A percentile compares a stretch with the other conserved stretches of the same genome.
These are phyloP conservation scores for Hypoxylon sp. DNA, from an alignment of 2,329 filamentous ascomycete genomes.

Conservation along the genomic window DNA sequence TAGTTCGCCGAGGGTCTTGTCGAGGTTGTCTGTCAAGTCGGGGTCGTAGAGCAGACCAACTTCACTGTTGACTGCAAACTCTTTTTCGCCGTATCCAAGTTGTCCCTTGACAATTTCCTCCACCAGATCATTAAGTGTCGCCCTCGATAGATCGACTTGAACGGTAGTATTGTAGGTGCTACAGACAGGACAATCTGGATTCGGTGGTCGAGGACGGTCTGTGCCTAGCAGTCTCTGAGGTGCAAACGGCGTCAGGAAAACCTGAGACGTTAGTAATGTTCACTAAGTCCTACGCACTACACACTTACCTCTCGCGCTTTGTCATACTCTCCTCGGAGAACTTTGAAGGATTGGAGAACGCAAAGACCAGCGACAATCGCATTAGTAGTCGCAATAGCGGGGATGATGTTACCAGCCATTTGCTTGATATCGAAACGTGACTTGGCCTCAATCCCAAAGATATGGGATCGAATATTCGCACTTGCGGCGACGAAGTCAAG, in stretches of 20 bases:
- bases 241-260: constrained; percentile 83
- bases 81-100: constrained; percentile 82
- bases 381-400: constrained; percentile 97
- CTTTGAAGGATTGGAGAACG: constrained; percentile 92
- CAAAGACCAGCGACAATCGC: constrained; percentile 95
- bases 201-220: constrained; percentile 73
- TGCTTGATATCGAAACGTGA: constrained; percentile 98
- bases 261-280: constrained; percentile 58
- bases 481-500: constrained; percentile 93
- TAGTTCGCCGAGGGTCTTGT: constrained; percentile 83
- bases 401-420: constrained; percentile 99
- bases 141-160: constrained; percentile 76
- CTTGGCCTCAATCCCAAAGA: constrained; percentile 91
- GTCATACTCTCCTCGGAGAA: constrained; percentile 79
- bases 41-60: constrained; percentile 87
- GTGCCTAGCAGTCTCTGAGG: constrained; percentile 71
- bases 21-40: constrained; percentile 88
- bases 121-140: constrained; percentile 85
- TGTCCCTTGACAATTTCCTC: constrained; percentile 78
- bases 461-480: constrained; percentile 87
- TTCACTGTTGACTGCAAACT: constrained; percentile 83
- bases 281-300: background rate
- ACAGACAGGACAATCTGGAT: constrained; percentile 87
- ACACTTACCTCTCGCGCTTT: constrained; percentile 78
- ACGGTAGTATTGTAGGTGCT: constrained; percentile 78